Base-by-base conservation (phyloP, 805 yeast species). In the Teunomyces tritomae region DNA sequence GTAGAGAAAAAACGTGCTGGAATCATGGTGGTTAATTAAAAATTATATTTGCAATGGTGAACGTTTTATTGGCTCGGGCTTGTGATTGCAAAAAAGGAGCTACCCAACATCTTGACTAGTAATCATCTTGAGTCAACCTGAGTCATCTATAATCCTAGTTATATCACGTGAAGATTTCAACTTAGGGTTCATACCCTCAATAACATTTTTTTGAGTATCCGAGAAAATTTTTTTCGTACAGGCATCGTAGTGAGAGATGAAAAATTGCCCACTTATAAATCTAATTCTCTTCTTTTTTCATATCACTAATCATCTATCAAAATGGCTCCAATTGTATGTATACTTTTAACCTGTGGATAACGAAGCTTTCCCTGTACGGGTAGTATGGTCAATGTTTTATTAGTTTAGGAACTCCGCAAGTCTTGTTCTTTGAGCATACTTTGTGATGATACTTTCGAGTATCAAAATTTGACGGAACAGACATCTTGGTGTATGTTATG, bases 261-360 rank as follows among this genome's bases (percentile, higher is more conserved):
- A 43, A 43, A 43, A 43, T 13, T 14, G 27, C 14, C 8, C 40
- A 24, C 7, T 26, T n/a, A 24, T 17, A 20, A 11, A 20, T 26
- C 28, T n/a, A 16, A 20, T 20, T 39, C 35, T 41, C 46, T 47
- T 37, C 36, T 26, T 40, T 45, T 43, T 43, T 43, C 44, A 24
- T 44, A 32, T 39, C 45, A 45, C 32, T 47, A 48, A 47, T 36
- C 43, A 41, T 26, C 34, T 55, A 56, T 58, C 61, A 74, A 63
- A 80, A 86, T 87, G 95, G 95, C 95, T 84, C 95, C 95, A 85
- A 85, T 84, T 76, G 94, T 87, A 86, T 77, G 94, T 86, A 70
- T 62, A 57, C 47, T 29, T 14, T 29, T 37, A 36, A 58, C 48
- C 57, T 40, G 51, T 51, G 53, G 60, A 47, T 45, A 45, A 56